Conservation (phyloP, 2,329 filamentous ascomycete genomes). For the Venturia pyrina region DNA sequence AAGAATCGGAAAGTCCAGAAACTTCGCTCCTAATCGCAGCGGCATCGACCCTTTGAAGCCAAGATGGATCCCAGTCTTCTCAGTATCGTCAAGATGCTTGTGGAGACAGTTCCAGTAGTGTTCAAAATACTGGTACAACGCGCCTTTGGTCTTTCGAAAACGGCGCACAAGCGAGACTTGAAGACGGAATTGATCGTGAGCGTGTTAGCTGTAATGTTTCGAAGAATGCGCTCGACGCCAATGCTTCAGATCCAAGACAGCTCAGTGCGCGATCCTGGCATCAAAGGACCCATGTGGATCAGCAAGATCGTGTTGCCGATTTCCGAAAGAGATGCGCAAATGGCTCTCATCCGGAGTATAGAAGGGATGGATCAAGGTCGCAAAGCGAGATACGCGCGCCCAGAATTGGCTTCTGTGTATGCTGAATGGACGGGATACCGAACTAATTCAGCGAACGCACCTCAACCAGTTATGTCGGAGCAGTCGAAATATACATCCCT, state of each 20-base stretch:
- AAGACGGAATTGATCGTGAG: conserved; percentile 62
- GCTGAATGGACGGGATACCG: conserved; percentile 71
- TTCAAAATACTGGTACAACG: conserved; percentile 51
- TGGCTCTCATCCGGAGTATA: conserved; percentile 49
- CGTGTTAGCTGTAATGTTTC: conserved; percentile 58
- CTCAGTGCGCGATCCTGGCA: conserved; percentile 51
- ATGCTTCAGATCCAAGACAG: conserved; percentile 54
- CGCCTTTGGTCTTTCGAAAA: conserved; percentile 56
- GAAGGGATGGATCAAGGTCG: conserved; percentile 39
- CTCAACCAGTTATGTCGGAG: conserved; percentile 41
- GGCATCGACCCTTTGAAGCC: background rate
- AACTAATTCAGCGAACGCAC: conserved; percentile 13
- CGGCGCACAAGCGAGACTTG: conserved; percentile 67
- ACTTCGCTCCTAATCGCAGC: background rate
- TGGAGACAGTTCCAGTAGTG: background rate
- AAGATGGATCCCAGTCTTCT: background rate
- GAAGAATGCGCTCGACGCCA: conserved; percentile 35
- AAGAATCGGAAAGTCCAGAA: background rate
- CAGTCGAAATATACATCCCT: conserved; percentile 54
- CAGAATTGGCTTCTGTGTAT: conserved; percentile 48
- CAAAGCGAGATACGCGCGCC: conserved; percentile 32
- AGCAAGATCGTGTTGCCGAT: conserved; percentile 55
- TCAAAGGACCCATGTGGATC: conserved; percentile 78
- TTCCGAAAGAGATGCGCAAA: conserved; percentile 47
- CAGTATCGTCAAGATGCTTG: background rate